Conservation (phyloP, 2,329 filamentous ascomycete species). For the Aureobasidium sp. region DNA sequence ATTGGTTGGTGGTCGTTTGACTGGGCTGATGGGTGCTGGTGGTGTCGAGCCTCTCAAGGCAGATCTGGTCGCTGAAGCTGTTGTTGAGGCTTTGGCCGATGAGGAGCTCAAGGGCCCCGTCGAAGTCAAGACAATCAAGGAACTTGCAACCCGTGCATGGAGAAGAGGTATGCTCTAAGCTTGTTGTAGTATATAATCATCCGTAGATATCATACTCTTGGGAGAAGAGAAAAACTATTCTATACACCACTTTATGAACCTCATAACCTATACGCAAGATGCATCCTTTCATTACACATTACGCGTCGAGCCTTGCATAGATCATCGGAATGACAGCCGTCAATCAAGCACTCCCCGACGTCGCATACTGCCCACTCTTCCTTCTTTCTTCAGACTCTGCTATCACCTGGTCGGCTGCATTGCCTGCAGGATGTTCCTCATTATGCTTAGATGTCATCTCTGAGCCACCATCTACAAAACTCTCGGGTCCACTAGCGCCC, state of each 20-base stretch:
- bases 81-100: constrained; percentile 78
- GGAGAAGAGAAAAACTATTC: neutral
- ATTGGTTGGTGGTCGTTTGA: constrained; percentile 66
- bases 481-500: neutral
- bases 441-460: neutral
- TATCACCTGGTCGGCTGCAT: neutral
- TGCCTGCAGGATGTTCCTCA: neutral
- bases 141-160: constrained; percentile 74
- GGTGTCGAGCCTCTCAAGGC: constrained; percentile 81
- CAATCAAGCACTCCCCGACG: neutral
- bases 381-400: neutral
- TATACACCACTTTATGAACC: neutral
- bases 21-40: constrained; percentile 69
- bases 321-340: neutral
- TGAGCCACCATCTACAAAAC: neutral
- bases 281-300: neutral
- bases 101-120: constrained; percentile 64
- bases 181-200: neutral
- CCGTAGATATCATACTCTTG: neutral
- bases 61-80: constrained; percentile 78
- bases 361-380: neutral
- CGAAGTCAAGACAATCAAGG: constrained; percentile 71
- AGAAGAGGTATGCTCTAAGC: constrained; percentile 68
- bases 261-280: neutral
- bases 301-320: neutral